These are phyloP conservation scores for Beauveria bassiana DNA, from an alignment of 2,329 filamentous ascomycete genomes.

Conservation along the genomic window DNA sequence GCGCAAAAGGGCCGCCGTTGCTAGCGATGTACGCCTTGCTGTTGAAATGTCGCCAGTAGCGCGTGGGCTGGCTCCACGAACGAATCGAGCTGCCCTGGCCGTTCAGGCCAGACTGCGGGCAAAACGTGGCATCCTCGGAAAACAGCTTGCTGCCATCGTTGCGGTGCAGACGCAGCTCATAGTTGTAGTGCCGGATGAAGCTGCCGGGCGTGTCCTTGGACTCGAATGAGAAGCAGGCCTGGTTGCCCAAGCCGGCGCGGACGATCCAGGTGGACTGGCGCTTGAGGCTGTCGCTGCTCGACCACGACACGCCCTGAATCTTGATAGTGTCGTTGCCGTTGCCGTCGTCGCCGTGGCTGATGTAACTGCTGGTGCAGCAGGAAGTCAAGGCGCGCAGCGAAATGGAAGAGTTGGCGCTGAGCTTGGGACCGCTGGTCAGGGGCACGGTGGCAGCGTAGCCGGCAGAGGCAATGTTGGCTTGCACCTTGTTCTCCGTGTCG, in stretches of 20 bases:
- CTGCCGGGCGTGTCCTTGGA: conserved; percentile 49
- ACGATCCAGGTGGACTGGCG: conserved; percentile 46
- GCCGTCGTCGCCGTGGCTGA: conserved; percentile 44
- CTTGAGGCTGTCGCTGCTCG: conserved; percentile 41
- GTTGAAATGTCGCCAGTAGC: conserved; percentile 48
- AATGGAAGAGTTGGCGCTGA: conserved; percentile 42
- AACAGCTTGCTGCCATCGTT: conserved; percentile 50
- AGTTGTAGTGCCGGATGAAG: conserved; percentile 50
- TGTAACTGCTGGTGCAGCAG: conserved; percentile 44
- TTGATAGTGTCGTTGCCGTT: conserved; percentile 31
- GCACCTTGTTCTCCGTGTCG: conserved; percentile 48
- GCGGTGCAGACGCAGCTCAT: conserved; percentile 39
- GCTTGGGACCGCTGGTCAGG: conserved; percentile 37
- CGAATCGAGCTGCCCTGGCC: conserved; percentile 44
- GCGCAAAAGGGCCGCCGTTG: conserved; percentile 34
- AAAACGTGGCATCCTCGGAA: conserved; percentile 56
- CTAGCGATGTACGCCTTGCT: conserved; percentile 22
- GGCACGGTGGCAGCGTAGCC: conserved; percentile 41
- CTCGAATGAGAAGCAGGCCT: conserved; percentile 54
- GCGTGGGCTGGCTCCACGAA: conserved; percentile 53
- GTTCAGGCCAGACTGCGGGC: conserved; percentile 42
- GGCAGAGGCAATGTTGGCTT: conserved; percentile 53
- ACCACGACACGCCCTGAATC: conserved; percentile 46
- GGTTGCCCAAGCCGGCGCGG: conserved; percentile 46
- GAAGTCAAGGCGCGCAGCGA: conserved; percentile 49